These are phyloP conservation scores for Phytophthora europaea DNA, from an alignment of 352 stramenopile genomes.

Conservation along the genomic window DNA sequence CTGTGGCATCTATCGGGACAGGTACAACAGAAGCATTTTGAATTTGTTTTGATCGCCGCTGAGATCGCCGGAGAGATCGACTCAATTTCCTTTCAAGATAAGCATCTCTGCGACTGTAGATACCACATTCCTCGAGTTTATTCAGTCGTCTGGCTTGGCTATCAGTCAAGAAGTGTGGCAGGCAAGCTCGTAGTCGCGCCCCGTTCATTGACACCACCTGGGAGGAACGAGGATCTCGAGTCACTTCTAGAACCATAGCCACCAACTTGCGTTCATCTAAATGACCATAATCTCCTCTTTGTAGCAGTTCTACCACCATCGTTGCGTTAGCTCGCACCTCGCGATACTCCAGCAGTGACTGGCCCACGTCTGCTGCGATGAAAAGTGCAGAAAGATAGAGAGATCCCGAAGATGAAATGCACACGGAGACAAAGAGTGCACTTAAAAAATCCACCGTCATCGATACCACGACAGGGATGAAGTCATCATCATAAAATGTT, in stretches of 20 bases:
- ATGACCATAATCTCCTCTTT: not conserved
- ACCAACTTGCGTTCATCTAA: not conserved
- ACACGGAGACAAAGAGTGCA: constrained; percentile 33
- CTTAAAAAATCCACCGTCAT: constrained; percentile 38
- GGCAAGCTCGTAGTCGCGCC: constrained; percentile 7
- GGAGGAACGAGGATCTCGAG: constrained; percentile 9
- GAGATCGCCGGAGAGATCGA: constrained; percentile 1
- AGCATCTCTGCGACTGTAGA: constrained; percentile 6
- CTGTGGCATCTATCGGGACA: not conserved
- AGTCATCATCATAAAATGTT: constrained; percentile 34
- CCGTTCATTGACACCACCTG: not conserved
- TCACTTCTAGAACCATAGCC: constrained; percentile 1
- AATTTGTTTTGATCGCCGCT: not conserved
- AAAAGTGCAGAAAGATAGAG: constrained; percentile 10
- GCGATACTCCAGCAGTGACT: constrained; percentile 22
- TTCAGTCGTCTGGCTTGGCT: constrained; percentile 5
- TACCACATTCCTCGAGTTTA: not conserved
- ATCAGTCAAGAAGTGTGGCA: not conserved
- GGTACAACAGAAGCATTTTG: constrained; percentile 4
- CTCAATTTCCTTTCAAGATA: constrained; percentile 3
- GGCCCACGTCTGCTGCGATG: constrained; percentile 13
- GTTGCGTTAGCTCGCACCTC: constrained; percentile 18
- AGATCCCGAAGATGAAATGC: constrained; percentile 26
- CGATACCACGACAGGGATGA: constrained; percentile 19
- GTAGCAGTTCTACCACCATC: constrained; percentile 7